Conservation (phyloP, 2,329 filamentous ascomycete genomes). For the Nothopassalora personata region DNA sequence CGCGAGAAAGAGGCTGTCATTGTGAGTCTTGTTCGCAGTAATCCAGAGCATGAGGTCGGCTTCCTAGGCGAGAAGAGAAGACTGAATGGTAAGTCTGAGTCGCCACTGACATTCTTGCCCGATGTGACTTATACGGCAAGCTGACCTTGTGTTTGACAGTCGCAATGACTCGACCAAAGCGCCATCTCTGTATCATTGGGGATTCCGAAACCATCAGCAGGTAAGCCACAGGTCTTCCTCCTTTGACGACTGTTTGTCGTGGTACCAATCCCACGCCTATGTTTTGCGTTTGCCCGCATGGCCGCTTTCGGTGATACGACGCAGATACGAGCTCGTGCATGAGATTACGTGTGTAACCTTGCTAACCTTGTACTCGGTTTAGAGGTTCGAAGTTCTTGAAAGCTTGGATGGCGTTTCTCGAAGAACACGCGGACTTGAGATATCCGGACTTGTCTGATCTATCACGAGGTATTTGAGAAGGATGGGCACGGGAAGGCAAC, state of each 20-base stretch:
- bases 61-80: slow-evolving; percentile 89
- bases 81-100: slow-evolving; percentile 67
- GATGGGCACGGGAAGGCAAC: neutral
- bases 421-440: slow-evolving; percentile 82
- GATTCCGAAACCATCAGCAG: slow-evolving; percentile 88
- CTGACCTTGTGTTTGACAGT: slow-evolving; percentile 50
- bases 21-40: slow-evolving; percentile 90
- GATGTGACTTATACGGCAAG: neutral
- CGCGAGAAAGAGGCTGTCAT: slow-evolving; percentile 94
- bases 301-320: neutral
- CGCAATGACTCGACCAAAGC: slow-evolving; percentile 91
- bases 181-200: slow-evolving; percentile 84
- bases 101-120: neutral
- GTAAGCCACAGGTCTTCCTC: slow-evolving; percentile 50
- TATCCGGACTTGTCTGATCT: slow-evolving; percentile 66
- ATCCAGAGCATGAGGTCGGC: slow-evolving; percentile 78
- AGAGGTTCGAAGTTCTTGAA: slow-evolving; percentile 83
- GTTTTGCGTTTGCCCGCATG: neutral
- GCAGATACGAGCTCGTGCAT: neutral
- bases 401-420: slow-evolving; percentile 84
- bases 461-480: slow-evolving; percentile 16
- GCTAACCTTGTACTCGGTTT: slow-evolving; percentile 6
- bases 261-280: neutral
- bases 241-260: neutral
- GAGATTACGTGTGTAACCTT: slow-evolving; percentile 7